Evolutionary conservation across 176 grass and related monocot species (phyloP).

Genomic region (Aegilops umbellulata): DNA sequence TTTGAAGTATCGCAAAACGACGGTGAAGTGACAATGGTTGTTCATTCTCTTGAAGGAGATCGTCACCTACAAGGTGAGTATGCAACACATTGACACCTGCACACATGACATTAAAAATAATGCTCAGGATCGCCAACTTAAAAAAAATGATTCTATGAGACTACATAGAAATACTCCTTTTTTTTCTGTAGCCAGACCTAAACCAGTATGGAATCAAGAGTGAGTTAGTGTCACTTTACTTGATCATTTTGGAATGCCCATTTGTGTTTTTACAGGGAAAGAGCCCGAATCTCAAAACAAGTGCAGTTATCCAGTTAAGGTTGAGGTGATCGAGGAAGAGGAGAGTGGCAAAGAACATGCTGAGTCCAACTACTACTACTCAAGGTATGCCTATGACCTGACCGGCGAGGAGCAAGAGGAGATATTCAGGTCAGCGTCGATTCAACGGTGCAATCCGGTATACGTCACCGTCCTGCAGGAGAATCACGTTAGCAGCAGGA

Average conservation of each 20-base stretch:
- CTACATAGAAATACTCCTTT: neutral
- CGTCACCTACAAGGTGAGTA: neutral
- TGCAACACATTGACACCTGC: neutral
- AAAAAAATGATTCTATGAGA: neutral
- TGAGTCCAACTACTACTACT: constrained; percentile 4
- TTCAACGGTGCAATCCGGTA: constrained; percentile 36
- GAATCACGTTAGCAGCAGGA: neutral
- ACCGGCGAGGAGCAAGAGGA: constrained; percentile 15
- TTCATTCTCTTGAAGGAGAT: constrained; percentile 9
- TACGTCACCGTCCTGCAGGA: constrained; percentile 22
- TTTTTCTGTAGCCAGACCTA: neutral
- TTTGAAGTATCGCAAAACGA: constrained; percentile 30
- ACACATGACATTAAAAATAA: neutral
- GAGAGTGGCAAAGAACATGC: neutral
- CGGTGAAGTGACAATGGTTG: neutral
- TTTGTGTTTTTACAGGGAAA: constrained; percentile 9
- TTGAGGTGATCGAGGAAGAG: neutral
- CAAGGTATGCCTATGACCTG: constrained; percentile 3
- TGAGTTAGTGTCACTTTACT: neutral
- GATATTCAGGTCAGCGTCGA: neutral
- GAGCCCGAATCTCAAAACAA: constrained; percentile 3
- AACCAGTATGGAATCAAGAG: neutral
- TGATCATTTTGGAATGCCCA: neutral
- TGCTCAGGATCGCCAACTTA: neutral
- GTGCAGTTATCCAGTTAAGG: neutral